Percentiles rank a stretch among this genome's conserved stretches.
Conservation (phyloP, 106 monocot species). For the Vanilla planifolia region DNA sequence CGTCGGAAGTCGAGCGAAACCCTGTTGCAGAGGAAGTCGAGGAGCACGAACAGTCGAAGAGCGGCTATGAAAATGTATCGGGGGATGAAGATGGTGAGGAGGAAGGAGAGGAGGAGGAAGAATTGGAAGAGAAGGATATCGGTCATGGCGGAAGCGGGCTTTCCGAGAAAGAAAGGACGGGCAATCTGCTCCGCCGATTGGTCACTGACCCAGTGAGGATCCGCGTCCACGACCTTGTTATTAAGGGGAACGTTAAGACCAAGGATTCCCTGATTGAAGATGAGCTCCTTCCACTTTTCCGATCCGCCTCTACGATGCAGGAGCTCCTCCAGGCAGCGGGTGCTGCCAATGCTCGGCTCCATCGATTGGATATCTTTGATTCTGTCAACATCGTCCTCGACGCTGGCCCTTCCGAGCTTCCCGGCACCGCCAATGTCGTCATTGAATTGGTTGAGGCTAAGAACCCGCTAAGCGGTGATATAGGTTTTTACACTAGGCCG, state of each 20-base stretch:
- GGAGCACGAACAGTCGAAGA: neutral
- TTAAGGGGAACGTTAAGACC: slow-evolving; percentile 49
- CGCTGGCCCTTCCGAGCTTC: slow-evolving; percentile 53
- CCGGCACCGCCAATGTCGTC: slow-evolving; percentile 54
- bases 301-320: slow-evolving; percentile 40
- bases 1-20: neutral
- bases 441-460: slow-evolving; percentile 45
- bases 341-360: slow-evolving; percentile 38
- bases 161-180: slow-evolving; percentile 14
- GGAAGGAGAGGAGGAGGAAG: slow-evolving; percentile 32
- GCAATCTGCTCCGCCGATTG: slow-evolving; percentile 25
- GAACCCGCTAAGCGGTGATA: slow-evolving; percentile 32
- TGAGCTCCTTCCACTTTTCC: slow-evolving; percentile 37
- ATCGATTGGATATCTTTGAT: slow-evolving; percentile 44
- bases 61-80: slow-evolving; percentile 3
- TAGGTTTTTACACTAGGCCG: slow-evolving; percentile 38
- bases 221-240: slow-evolving; percentile 58
- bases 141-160: neutral
- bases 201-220: slow-evolving; percentile 24
- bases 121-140: slow-evolving; percentile 20
- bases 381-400: slow-evolving; percentile 50
- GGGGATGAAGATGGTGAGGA: slow-evolving; percentile 14
- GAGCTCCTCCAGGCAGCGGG: slow-evolving; percentile 50
- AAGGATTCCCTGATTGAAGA: slow-evolving; percentile 56
- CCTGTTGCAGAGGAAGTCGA: neutral